These are phyloP conservation scores for Mycosarcoma mackinlayi DNA, from an alignment of 1,284 basidiomycete species.

Conservation along the genomic window DNA sequence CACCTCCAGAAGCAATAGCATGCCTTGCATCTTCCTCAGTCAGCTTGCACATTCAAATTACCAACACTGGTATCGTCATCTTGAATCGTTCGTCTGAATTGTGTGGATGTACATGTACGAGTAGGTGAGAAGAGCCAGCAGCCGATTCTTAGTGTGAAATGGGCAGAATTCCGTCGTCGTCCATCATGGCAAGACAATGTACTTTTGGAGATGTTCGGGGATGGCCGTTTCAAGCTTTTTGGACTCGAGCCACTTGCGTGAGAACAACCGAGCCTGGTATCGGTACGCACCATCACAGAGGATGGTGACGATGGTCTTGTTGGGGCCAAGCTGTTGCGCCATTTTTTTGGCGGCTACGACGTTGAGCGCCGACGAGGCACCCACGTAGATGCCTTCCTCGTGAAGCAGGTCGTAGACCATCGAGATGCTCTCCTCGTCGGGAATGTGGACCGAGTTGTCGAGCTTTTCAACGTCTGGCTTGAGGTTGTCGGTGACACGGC, in stretches of 20 bases:
- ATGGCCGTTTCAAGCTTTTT: slow-evolving; percentile 85
- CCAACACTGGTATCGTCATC: no score
- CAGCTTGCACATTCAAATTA: no score
- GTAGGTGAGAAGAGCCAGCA: no score
- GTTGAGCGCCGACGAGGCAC: slow-evolving; percentile 95
- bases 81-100: no score
- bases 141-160: no score
- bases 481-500: slow-evolving; percentile 94
- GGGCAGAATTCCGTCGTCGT: no score
- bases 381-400: slow-evolving; percentile 92
- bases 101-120: no score
- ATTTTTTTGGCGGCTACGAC: slow-evolving; percentile 92
- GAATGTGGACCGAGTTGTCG: slow-evolving; percentile 83
- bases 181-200: slow-evolving; percentile 79
- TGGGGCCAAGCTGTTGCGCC: slow-evolving; percentile 82
- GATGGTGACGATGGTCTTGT: slow-evolving; percentile 86
- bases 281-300: slow-evolving; percentile 95
- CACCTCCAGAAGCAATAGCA: no score
- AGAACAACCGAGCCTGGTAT: slow-evolving; percentile 95
- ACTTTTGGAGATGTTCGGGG: slow-evolving; percentile 86
- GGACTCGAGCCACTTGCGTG: slow-evolving; percentile 88
- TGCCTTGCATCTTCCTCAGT: no score
- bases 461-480: slow-evolving; percentile 81
- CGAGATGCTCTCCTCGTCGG: slow-evolving; percentile 87
- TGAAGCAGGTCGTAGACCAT: slow-evolving; percentile 95